Conservation (phyloP, 2,329 filamentous ascomycete species). For the Fusarium ramigenum region DNA sequence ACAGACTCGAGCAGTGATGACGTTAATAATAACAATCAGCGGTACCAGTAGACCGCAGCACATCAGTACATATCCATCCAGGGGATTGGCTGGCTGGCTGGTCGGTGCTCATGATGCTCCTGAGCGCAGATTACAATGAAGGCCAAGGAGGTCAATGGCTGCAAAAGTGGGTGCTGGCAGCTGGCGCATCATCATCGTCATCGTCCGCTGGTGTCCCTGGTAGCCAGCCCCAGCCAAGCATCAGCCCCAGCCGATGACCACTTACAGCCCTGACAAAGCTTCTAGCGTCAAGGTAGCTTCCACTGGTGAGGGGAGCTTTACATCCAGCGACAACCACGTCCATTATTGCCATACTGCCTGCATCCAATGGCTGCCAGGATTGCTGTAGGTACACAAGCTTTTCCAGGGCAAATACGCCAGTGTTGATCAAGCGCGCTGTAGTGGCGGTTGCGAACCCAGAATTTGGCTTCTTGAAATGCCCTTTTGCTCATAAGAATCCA, state of each 20-base stretch:
- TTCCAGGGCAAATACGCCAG: conserved; percentile 3
- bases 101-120: conserved; percentile 31
- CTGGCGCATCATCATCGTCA: conserved; percentile 32
- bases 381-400: conserved; percentile 13
- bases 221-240: conserved; percentile 28
- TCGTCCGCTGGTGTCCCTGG: conserved; percentile 18
- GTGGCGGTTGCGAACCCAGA: conserved; percentile 18
- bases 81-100: conserved; percentile 38
- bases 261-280: conserved; percentile 12
- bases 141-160: conserved; percentile 18
- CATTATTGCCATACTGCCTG: conserved; percentile 11
- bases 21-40: conserved; percentile 19
- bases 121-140: conserved; percentile 34
- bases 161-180: conserved; percentile 29
- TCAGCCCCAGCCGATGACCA: conserved; percentile 23
- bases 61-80: conserved; percentile 20
- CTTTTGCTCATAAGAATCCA: not conserved
- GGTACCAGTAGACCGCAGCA: conserved; percentile 4
- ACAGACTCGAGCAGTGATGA: conserved; percentile 17
- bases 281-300: conserved; percentile 6
- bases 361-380: conserved; percentile 27
- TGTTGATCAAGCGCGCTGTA: conserved; percentile 2
- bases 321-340: conserved; percentile 16
- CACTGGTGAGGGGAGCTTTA: conserved; percentile 14
- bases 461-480: conserved; percentile 1